Percentiles rank a stretch among this genome's conserved stretches.
Conservation (phyloP, 192 early-diverging fungal species). For the Jimgerdemannia flammicorona region DNA sequence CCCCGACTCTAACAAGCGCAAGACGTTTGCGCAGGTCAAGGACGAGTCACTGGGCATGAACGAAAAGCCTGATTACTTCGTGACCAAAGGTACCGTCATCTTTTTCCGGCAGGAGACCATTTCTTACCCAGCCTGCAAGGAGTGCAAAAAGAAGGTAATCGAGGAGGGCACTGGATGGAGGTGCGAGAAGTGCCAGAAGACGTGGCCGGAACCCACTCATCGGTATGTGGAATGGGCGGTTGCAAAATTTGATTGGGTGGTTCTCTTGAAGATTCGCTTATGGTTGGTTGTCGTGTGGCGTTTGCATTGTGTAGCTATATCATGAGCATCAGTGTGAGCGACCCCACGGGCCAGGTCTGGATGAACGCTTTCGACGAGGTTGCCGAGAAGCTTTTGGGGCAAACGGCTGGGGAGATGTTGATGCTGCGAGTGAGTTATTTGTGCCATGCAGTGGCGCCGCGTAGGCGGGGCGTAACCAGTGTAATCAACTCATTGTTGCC, state of each 20-base stretch:
- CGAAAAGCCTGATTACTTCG: slow-evolving; percentile 76
- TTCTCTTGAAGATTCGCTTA: too few relatives aligned
- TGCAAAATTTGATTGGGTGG: not conserved
- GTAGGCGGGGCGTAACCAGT: too few relatives aligned
- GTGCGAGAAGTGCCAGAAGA: slow-evolving; percentile 86
- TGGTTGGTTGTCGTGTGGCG: too few relatives aligned
- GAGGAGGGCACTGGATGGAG: slow-evolving; percentile 72
- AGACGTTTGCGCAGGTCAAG: slow-evolving; percentile 63
- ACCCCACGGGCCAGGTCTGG: slow-evolving; percentile 80
- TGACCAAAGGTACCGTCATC: slow-evolving; percentile 62
- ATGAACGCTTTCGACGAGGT: slow-evolving; percentile 85
- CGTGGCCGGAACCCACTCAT: slow-evolving; percentile 68
- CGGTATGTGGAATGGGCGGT: slow-evolving; percentile 21
- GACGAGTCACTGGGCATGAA: slow-evolving; percentile 64
- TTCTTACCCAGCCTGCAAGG: slow-evolving; percentile 85
- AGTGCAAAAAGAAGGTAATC: slow-evolving; percentile 89
- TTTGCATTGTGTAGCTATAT: slow-evolving; percentile 51
- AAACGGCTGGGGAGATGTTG: slow-evolving; percentile 64
- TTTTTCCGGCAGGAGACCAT: slow-evolving; percentile 70
- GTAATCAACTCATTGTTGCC: too few relatives aligned
- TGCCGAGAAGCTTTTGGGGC: slow-evolving; percentile 63
- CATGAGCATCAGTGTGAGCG: slow-evolving; percentile 62
- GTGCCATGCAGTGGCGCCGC: too few relatives aligned
- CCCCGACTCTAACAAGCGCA: slow-evolving; percentile 40
- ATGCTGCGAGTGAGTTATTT: not conserved